Percentiles rank a stretch among this genome's conserved stretches.
These are phyloP conservation scores for Quillaja saponaria DNA, from an alignment of 306 rosid genomes.

Conservation along the genomic window DNA sequence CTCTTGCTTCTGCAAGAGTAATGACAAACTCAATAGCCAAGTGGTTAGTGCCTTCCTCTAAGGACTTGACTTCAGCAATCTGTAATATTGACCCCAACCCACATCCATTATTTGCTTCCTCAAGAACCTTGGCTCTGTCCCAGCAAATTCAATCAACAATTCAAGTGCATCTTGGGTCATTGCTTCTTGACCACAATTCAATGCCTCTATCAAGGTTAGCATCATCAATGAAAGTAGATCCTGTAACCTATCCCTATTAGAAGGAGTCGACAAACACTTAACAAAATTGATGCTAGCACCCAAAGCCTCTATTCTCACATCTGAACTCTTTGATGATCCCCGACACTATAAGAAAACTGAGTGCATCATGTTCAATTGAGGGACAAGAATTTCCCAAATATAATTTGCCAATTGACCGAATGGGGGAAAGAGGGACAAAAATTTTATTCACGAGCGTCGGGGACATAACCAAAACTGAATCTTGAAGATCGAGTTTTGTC, in stretches of 20 bases:
- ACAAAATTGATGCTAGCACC: conserved; percentile 55
- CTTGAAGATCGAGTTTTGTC: too few species aligned
- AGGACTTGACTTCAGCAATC: conserved; percentile 56
- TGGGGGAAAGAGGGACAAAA: too few species aligned
- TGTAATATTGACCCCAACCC: conserved; percentile 69
- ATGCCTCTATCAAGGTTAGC: conserved; percentile 59
- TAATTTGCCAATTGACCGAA: conserved; percentile 63
- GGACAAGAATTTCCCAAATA: conserved; percentile 53
- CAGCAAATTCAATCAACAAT: conserved; percentile 59
- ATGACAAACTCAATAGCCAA: conserved; percentile 72
- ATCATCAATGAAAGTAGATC: conserved; percentile 68
- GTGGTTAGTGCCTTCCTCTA: conserved; percentile 68
- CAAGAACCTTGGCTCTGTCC: conserved; percentile 66
- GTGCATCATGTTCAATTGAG: conserved; percentile 57
- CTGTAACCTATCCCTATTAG: conserved; percentile 64
- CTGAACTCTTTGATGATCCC: conserved; percentile 32
- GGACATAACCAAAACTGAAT: too few species aligned
- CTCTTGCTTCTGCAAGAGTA: conserved; percentile 69
- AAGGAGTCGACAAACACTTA: conserved; percentile 48
- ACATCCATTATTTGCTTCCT: conserved; percentile 60
- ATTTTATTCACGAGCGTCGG: too few species aligned
- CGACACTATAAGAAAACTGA: conserved; percentile 49
- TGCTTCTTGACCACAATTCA: conserved; percentile 63
- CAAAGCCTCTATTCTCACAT: conserved; percentile 61
- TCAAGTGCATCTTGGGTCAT: conserved; percentile 72